Evolutionary conservation across 176 grass and related monocot genomes (phyloP).

Genomic region (Ensete glaucum): DNA sequence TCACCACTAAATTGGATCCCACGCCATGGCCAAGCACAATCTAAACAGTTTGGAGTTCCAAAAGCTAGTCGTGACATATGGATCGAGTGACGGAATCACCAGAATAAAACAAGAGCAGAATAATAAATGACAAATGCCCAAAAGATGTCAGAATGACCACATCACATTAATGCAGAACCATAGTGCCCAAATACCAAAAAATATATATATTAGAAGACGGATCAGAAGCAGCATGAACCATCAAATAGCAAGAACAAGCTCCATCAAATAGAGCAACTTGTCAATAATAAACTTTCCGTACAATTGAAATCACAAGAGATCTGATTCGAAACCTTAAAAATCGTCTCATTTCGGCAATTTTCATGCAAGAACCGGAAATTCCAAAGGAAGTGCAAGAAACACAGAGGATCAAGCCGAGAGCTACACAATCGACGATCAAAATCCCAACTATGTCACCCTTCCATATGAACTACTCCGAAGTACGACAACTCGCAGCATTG

Average conservation of each 20-base stretch:
- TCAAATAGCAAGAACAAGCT: background rate
- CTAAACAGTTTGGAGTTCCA: background rate
- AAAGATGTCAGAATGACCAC: background rate
- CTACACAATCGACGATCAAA: background rate
- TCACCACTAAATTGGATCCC: background rate
- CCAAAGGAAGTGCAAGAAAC: background rate
- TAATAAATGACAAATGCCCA: background rate
- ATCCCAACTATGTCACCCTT: constrained; percentile 8
- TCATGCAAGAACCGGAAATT: background rate
- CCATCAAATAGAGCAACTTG: background rate
- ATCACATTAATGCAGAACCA: background rate
- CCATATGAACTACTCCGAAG: background rate
- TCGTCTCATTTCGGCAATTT: background rate
- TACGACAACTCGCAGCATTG: constrained; percentile 31
- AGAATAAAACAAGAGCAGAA: background rate
- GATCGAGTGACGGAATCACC: background rate
- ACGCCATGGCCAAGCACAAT: background rate
- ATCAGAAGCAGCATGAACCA: background rate
- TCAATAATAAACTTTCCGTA: background rate
- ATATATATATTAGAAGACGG: background rate
- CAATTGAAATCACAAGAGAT: background rate
- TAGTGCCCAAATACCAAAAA: background rate
- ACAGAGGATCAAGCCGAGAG: background rate
- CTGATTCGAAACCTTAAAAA: too few species aligned
- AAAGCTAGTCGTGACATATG: background rate